Base-by-base conservation (phyloP, 2,329 filamentous ascomycete species). In the Oidium heveae region DNA sequence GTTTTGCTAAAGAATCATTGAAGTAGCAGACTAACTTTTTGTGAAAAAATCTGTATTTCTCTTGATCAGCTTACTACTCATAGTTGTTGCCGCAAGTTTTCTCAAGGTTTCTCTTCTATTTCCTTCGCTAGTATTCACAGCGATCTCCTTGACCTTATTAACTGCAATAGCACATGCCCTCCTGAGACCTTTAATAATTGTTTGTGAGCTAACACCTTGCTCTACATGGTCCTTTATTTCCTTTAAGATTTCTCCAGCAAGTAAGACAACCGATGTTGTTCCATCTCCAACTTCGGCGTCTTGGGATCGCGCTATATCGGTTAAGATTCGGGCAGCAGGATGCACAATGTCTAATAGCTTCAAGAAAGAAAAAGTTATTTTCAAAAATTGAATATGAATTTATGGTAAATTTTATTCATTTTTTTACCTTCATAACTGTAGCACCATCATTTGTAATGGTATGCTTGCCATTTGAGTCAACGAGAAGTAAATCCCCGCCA, bases 61-160 rank as follows among this genome's bases (percentile, higher is more conserved):
- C 77, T 96, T 94, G 67, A 98, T 96, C 63, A 98, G 74, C 75
- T 98, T 98, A 77, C 88, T 95, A 69, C 88, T 96, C 91, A 98
- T 98, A 62, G 91, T 91, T 32, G 91, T 98, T 37, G 78, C 86
- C 33, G 91, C 91, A 62, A 98, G 74, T 71, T 94, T 94, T 67
- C 74, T 71, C 57, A 98, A 75, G 44, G 88, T 96, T 63, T 95
- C 88, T 62, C 85, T 79, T 70, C 82, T 84, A 70, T 84, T 89
- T 57, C 74, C 77, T 67, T 94, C 86, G 61, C 79, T 77, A 55
- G 86, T 88, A 70, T 80, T 80, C 61, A 96, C 79, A 51, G 88
- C 84, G 68, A 98, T 94, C 72, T 98, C 91, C 76, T 93, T 94
- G 68, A 98, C 82, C 75, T 95, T 96, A 75, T 96, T 96, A 68